Percentiles rank a stretch among this genome's conserved stretches.
Evolutionary conservation across 768 basidiomycete genomes (phyloP).

Genomic region (Russula vinacea): DNA sequence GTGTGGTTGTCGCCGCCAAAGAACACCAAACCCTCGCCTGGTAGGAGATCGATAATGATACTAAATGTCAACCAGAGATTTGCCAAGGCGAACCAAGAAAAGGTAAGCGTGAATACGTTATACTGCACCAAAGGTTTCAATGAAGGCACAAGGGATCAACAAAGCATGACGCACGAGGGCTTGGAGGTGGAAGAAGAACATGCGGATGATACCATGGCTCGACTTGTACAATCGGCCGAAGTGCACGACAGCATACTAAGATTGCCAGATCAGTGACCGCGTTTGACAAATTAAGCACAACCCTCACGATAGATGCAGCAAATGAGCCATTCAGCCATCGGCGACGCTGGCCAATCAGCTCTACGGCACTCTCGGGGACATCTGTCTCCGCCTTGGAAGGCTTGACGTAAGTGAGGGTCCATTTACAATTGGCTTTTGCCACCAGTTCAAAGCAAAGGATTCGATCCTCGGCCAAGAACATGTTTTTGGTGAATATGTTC

Average conservation of each 20-base stretch:
- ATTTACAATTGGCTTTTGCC: constrained; percentile 80
- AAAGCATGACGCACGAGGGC: constrained; percentile 59
- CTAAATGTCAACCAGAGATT: constrained; percentile 95
- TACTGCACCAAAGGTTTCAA: constrained; percentile 49
- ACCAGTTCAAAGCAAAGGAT: constrained; percentile 97
- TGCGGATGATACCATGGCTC: constrained; percentile 81
- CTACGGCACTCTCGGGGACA: constrained; percentile 89
- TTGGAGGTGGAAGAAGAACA: constrained; percentile 97
- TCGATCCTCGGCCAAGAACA: constrained; percentile 90
- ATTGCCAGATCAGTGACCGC: constrained; percentile 16
- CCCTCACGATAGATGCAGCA: constrained; percentile 82
- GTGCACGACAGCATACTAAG: constrained; percentile 85
- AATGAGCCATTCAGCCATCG: constrained; percentile 98
- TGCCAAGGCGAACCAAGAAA: constrained; percentile 91
- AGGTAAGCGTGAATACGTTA: constrained; percentile 78
- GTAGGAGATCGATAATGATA: constrained; percentile 88
- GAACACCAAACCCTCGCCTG: constrained; percentile 47
- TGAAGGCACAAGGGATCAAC: neutral
- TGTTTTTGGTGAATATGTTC: constrained; percentile 96
- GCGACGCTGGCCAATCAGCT: constrained; percentile 92
- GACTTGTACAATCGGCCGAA: constrained; percentile 88
- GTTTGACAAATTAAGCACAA: neutral
- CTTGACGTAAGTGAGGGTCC: constrained; percentile 92
- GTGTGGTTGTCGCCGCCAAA: constrained; percentile 59
- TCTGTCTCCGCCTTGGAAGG: constrained; percentile 95